Conservation (phyloP, 495 filamentous ascomycete species). For the Podospora conica region DNA sequence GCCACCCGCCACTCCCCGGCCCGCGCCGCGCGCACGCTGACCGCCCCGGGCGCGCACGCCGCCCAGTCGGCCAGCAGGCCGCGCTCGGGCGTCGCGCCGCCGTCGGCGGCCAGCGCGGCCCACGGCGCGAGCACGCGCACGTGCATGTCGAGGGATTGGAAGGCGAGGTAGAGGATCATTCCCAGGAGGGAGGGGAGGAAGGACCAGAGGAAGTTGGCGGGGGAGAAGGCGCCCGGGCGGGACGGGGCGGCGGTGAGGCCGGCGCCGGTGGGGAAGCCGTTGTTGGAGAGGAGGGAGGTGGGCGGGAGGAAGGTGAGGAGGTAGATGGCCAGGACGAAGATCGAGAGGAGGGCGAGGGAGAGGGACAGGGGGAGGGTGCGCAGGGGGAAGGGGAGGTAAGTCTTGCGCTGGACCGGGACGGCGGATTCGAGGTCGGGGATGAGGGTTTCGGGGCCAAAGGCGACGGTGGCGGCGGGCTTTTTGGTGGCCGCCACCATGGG, state of each 20-base stretch:
- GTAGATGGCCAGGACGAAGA: constrained; percentile 66
- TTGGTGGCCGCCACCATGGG: constrained; percentile 38
- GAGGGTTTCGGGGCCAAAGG: not conserved
- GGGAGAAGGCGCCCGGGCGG: constrained; percentile 57
- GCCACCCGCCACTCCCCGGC: constrained; percentile 69
- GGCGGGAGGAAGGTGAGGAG: constrained; percentile 68
- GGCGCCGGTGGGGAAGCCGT: constrained; percentile 65
- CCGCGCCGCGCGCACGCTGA: constrained; percentile 53
- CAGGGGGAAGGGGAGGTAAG: constrained; percentile 76
- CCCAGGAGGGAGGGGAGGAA: constrained; percentile 75
- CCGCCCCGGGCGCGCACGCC: constrained; percentile 55
- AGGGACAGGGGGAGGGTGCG: constrained; percentile 54
- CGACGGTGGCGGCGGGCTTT: constrained; percentile 3
- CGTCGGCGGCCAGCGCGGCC: constrained; percentile 51
- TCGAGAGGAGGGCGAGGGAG: constrained; percentile 56
- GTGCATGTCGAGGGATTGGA: constrained; percentile 69
- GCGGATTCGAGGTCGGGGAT: constrained; percentile 26
- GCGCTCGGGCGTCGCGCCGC: constrained; percentile 58
- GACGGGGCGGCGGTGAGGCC: constrained; percentile 55
- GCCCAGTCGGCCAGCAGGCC: constrained; percentile 71
- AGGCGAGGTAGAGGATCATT: constrained; percentile 66
- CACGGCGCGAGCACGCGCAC: constrained; percentile 73
- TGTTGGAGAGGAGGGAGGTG: constrained; percentile 43
- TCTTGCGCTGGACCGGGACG: constrained; percentile 42
- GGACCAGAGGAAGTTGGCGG: constrained; percentile 82